Evolutionary conservation across 352 stramenopile species (phyloP).

Genomic region (Phytophthora boehmeriae): DNA sequence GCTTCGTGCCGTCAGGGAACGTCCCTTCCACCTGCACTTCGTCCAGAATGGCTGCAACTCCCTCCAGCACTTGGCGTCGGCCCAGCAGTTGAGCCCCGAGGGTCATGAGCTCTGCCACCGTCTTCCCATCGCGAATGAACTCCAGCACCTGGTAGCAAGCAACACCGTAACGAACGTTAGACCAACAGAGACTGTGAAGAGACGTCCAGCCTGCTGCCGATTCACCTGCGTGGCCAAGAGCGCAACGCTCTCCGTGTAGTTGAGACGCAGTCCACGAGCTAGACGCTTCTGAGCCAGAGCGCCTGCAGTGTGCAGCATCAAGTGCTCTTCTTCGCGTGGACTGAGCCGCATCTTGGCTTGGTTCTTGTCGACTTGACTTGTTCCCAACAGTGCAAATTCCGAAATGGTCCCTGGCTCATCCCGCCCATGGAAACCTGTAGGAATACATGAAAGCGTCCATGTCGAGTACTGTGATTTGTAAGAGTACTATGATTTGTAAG

Average conservation of each 20-base stretch:
- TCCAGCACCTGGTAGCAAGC: conserved; percentile 89
- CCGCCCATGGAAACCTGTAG: background rate
- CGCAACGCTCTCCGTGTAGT: conserved; percentile 93
- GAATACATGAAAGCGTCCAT: too few relatives aligned
- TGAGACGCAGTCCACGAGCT: conserved; percentile 91
- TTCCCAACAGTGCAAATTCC: conserved; percentile 13
- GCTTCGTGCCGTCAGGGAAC: conserved; percentile 98
- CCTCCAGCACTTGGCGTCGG: conserved; percentile 91
- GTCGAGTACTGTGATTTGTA: too few relatives aligned
- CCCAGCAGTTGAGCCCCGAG: conserved; percentile 87
- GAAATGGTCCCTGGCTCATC: conserved; percentile 23
- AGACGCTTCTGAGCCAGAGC: conserved; percentile 95
- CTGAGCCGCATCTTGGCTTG: conserved; percentile 54
- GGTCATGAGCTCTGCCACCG: conserved; percentile 90
- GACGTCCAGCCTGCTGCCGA: too few relatives aligned
- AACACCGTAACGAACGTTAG: background rate
- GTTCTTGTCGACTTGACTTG: conserved; percentile 2
- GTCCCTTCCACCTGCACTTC: conserved; percentile 98
- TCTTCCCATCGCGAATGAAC: conserved; percentile 93
- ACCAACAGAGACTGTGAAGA: too few relatives aligned
- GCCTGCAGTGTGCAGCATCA: conserved; percentile 86
- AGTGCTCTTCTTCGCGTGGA: conserved; percentile 75
- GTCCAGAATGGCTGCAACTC: conserved; percentile 90
- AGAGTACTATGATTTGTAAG: too few relatives aligned
- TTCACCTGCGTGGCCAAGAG: conserved; percentile 89